Conservation (phyloP, 176 grass and related monocot genomes). For the Lolium rigidum region DNA sequence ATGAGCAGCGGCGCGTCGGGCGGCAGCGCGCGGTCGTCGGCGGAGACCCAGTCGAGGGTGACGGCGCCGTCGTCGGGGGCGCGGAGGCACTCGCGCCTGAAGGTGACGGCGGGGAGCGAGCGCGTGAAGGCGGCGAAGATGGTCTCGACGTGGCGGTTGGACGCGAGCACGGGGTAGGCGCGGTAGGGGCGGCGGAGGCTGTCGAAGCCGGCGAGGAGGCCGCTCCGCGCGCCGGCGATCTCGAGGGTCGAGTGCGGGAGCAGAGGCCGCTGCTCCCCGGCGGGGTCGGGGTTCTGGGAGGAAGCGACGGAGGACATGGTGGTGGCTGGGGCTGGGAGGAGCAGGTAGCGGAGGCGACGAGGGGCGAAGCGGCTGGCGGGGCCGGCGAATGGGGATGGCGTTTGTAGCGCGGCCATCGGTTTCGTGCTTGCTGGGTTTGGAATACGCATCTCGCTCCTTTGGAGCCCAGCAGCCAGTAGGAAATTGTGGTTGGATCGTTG, state of each 20-base stretch:
- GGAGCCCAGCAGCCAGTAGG: conserved; percentile 15
- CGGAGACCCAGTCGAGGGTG: conserved; percentile 87
- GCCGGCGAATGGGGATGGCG: conserved; percentile 45
- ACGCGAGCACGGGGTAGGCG: conserved; percentile 65
- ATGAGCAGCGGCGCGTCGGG: conserved; percentile 74
- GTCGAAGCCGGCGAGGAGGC: conserved; percentile 64
- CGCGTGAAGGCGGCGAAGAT: conserved; percentile 83
- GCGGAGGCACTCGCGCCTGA: conserved; percentile 77
- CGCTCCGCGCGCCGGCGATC: conserved; percentile 60
- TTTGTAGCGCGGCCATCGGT: conserved; percentile 37
- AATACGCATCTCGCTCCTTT: neutral
- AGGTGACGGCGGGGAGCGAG: conserved; percentile 60
- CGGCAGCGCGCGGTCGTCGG: conserved; percentile 65
- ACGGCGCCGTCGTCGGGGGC: conserved; percentile 75
- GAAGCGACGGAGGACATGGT: neutral
- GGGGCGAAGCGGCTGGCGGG: conserved; percentile 53
- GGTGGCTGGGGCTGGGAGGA: conserved; percentile 4
- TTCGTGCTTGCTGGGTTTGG: conserved; percentile 1
- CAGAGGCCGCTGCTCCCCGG: conserved; percentile 39
- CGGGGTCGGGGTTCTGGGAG: neutral
- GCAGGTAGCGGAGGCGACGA: conserved; percentile 43
- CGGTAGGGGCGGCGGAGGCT: conserved; percentile 86
- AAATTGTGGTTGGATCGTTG: conserved; percentile 14
- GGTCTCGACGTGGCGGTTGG: conserved; percentile 88
- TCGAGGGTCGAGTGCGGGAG: conserved; percentile 68